Percentiles rank a stretch among this genome's conserved stretches.
Evolutionary conservation across 225 moss, liverwort and hornwort genomes (phyloP).

Genomic region (Asterella californica): DNA sequence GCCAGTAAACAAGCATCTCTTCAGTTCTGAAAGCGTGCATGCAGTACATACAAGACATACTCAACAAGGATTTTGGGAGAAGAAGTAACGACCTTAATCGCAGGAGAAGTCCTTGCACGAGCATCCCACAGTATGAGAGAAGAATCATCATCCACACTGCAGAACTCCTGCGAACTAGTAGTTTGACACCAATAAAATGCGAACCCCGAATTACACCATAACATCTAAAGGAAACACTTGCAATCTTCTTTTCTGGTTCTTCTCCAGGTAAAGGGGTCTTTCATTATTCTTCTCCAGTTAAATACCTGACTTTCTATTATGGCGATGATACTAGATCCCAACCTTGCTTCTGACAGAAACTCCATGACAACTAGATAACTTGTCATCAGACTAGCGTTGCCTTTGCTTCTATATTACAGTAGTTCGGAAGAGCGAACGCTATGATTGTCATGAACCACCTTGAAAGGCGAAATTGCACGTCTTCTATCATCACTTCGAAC

Average conservation of each 20-base stretch:
- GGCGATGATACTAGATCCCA: background rate
- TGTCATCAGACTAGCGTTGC: background rate
- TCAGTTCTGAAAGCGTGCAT: background rate
- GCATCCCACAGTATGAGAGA: conserved; percentile 93
- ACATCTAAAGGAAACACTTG: background rate
- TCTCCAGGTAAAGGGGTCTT: background rate
- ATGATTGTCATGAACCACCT: conserved; percentile 44
- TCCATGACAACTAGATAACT: background rate
- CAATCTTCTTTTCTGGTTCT: background rate
- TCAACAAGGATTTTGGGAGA: background rate
- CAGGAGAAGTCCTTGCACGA: conserved; percentile 58
- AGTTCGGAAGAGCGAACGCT: background rate
- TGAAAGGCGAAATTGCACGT: conserved; percentile 94
- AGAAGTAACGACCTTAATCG: conserved; percentile 55
- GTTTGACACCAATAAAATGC: conserved; percentile 16
- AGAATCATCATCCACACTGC: conserved; percentile 97
- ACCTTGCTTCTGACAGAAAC: background rate
- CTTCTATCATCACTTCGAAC: conserved; percentile 90
- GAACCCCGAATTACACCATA: background rate
- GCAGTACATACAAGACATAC: background rate
- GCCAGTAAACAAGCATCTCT: background rate
- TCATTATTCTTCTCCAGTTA: background rate
- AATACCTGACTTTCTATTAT: too few relatives aligned
- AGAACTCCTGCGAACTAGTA: conserved; percentile 85
- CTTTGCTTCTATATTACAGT: too few relatives aligned